Base-by-base conservation (phyloP, 2,329 filamentous ascomycete genomes). In the Ophiostoma ulmi region DNA sequence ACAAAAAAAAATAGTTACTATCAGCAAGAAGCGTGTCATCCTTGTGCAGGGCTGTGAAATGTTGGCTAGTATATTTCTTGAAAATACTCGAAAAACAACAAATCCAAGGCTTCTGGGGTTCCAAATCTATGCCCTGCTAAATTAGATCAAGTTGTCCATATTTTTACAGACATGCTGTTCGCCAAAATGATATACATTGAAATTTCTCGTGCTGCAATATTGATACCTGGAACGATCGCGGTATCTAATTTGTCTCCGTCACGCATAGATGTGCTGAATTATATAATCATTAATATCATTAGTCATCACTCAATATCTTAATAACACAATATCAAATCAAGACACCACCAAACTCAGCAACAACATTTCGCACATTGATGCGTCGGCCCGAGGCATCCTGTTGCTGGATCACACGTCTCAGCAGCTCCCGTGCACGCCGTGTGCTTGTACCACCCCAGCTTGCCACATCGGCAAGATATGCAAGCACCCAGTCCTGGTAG, bases 401-500 rank as follows among this genome's bases (percentile, higher is more conserved):
- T 20, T 67, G 67, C 41, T 66, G 67, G 3, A 72, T 66, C 6
- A 72, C 55, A 4, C 72, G 64, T 11, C 69, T 41, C 68, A 73
- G 22, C 31, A 72, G 58, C 36, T 73, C 72, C 0, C 69, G 52
- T 17, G 71, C 63, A 26, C 63, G 26, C 13, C 48, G 66, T 4
- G 67, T 71, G 52, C 71, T 71, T 44, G 71, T 72, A 5, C 64
- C 64, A 14, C 72, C 70, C 72, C 72, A 72, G 69, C 68, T 67
- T 13, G 69, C 26, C 13, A 71, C 67, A 1, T 72, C 70, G n/a
- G 44, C 63, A 41, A 73, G n/a, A 48, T 71, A 72, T 44, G 48
- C 31, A 14, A 72, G 70, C 17, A 71, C 67, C 74, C 74, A 75
- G 70, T 76, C 75, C 10, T 74, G 73, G 58, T 74, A 72, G 38